phyloP scores from a whole-genome alignment of 2,329 filamentous ascomycete genomes.

The Nannizziopsis barbatae region DNA sequence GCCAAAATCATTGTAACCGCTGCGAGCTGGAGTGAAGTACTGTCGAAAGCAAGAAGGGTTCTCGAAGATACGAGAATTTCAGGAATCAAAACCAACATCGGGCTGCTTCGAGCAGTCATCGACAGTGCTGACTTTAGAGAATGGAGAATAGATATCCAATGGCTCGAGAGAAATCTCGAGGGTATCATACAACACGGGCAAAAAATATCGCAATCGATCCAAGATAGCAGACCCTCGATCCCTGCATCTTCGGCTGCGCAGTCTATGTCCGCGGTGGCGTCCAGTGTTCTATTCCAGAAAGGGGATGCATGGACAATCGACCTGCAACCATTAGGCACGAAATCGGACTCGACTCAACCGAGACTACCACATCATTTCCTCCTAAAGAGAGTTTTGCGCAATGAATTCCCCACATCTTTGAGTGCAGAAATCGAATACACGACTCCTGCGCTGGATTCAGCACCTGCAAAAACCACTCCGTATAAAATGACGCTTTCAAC shows the following conservation, averaged over 20 bases:
- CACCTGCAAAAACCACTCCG: constrained; percentile 20
- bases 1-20: constrained; percentile 51
- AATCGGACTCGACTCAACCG: constrained; percentile 11
- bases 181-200: constrained; percentile 30
- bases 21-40: constrained; percentile 40
- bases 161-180: constrained; percentile 44
- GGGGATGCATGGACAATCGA: constrained; percentile 49
- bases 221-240: constrained; percentile 16
- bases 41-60: constrained; percentile 45
- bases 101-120: constrained; percentile 45
- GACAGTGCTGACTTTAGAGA: constrained; percentile 40
- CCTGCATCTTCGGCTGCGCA: constrained; percentile 22
- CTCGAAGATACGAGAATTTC: constrained; percentile 45
- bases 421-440: constrained; percentile 44
- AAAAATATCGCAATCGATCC: constrained; percentile 19
- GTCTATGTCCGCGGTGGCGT: constrained; percentile 13
- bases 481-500: constrained; percentile 39
- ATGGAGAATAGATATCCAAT: constrained; percentile 44
- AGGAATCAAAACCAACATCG: constrained; percentile 49
- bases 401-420: constrained; percentile 49
- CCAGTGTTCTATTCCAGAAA: constrained; percentile 42
- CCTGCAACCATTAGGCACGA: constrained; percentile 28
- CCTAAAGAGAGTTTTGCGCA: constrained; percentile 44
- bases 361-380: constrained; percentile 41
- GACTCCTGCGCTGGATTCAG: constrained; percentile 22